Percentiles rank a stretch among this genome's conserved stretches.
Conservation (phyloP, 805 yeast species). For the Starmerella vitae region DNA sequence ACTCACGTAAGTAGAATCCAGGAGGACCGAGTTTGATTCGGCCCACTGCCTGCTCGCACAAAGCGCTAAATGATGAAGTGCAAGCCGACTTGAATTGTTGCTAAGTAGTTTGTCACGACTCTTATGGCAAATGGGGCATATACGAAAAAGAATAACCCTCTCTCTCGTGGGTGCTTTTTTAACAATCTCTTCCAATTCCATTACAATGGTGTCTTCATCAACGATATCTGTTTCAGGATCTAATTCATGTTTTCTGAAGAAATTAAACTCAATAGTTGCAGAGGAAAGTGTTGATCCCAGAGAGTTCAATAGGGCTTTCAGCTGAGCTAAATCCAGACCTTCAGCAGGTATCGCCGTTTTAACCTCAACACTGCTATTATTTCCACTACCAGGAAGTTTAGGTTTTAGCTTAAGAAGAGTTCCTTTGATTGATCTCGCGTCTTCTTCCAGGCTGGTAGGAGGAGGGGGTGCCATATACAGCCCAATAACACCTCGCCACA, state of each 20-base stretch:
- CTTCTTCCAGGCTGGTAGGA: too few relatives aligned
- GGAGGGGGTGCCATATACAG: constrained; percentile 33
- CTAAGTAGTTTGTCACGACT: neutral
- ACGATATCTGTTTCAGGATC: constrained; percentile 30
- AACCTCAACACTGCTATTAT: neutral
- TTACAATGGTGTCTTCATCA: constrained; percentile 41
- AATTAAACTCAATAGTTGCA: constrained; percentile 25
- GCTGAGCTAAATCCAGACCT: constrained; percentile 42
- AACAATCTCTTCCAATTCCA: constrained; percentile 36
- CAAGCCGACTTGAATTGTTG: too few relatives aligned
- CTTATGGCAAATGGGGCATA: constrained; percentile 69
- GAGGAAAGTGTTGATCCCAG: constrained; percentile 39
- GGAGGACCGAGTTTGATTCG: constrained; percentile 38
- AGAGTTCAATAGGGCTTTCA: constrained; percentile 50
- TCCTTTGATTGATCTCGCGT: neutral
- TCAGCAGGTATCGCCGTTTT: neutral
- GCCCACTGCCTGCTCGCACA: constrained; percentile 74
- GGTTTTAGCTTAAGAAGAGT: too few relatives aligned
- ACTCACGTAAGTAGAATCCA: constrained; percentile 60
- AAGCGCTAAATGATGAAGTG: constrained; percentile 70
- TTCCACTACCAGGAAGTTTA: too few relatives aligned
- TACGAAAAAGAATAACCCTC: constrained; percentile 45
- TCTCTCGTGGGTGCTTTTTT: constrained; percentile 21
- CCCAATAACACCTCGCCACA: constrained; percentile 54
- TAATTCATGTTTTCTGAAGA: constrained; percentile 25